Percentiles rank a stretch among this genome's conserved stretches.
Evolutionary conservation across 805 yeast genomes (phyloP).

Genomic region (Wickerhamiella domercqiae): DNA sequence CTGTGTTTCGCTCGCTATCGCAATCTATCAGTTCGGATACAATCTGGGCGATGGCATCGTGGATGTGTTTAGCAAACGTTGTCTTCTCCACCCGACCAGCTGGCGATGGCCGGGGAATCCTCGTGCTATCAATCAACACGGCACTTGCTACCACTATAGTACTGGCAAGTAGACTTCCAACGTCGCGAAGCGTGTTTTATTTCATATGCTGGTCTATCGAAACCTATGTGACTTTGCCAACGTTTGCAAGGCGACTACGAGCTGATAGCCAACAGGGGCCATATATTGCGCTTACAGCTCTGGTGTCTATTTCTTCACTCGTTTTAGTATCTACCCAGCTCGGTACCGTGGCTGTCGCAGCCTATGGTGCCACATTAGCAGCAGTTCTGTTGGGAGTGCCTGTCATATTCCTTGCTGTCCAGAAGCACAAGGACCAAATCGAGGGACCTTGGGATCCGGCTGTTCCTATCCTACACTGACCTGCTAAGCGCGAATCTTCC

Average conservation of each 20-base stretch:
- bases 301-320: constrained; percentile 13
- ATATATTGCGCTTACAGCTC: constrained; percentile 20
- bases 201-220: constrained; percentile 64
- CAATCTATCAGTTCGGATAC: constrained; percentile 85
- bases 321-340: constrained; percentile 7
- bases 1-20: constrained; percentile 77
- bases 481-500: constrained; percentile 1
- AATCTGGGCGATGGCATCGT: constrained; percentile 79
- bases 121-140: constrained; percentile 62
- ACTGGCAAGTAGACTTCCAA: constrained; percentile 67
- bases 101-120: constrained; percentile 22
- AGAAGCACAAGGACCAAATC: constrained; percentile 64
- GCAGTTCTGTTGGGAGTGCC: constrained; percentile 47
- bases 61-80: constrained; percentile 59
- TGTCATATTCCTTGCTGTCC: constrained; percentile 51
- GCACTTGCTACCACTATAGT: constrained; percentile 78
- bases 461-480: constrained; percentile 39
- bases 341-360: constrained; percentile 29
- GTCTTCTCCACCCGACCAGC: constrained; percentile 50
- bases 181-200: constrained; percentile 66
- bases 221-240: constrained; percentile 56
- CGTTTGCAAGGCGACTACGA: constrained; percentile 47
- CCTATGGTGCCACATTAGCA: constrained; percentile 38
- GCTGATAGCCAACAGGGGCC: constrained; percentile 15
- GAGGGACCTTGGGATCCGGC: constrained; percentile 94